A percentile compares a stretch with the other conserved stretches of the same genome.
phyloP scores from a whole-genome alignment of 768 basidiomycete genomes.

The Favolaschia claudopus region DNA sequence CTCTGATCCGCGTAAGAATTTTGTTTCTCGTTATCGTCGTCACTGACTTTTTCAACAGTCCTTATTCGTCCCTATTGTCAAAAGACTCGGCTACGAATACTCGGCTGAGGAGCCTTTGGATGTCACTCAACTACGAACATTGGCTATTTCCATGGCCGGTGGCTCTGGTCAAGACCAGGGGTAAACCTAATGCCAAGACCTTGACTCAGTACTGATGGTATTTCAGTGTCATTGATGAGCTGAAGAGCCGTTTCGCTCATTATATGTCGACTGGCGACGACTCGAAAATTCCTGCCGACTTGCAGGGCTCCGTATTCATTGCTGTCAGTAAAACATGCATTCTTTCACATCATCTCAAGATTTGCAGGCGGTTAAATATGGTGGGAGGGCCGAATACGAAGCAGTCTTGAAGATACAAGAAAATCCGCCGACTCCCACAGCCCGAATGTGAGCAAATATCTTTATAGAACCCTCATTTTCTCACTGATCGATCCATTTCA shows the following conservation, averaged over 20 bases:
- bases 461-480: background rate
- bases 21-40: background rate
- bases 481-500: background rate
- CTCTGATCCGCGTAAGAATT: constrained; percentile 63
- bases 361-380: constrained; percentile 72
- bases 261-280: constrained; percentile 79
- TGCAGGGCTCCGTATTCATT: constrained; percentile 64
- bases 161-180: constrained; percentile 36
- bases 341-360: constrained; percentile 1
- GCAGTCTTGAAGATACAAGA: constrained; percentile 73
- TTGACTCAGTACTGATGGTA: background rate
- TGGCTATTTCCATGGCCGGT: constrained; percentile 69
- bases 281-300: constrained; percentile 80
- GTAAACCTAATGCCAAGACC: constrained; percentile 21
- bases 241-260: constrained; percentile 72
- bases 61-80: constrained; percentile 78
- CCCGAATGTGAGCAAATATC: constrained; percentile 62
- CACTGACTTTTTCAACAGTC: constrained; percentile 43
- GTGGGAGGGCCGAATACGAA: constrained; percentile 78
- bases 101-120: constrained; percentile 70
- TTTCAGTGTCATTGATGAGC: constrained; percentile 75
- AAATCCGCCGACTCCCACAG: constrained; percentile 76
- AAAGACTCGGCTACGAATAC: constrained; percentile 83
- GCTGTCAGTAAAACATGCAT: constrained; percentile 47
- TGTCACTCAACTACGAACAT: constrained; percentile 74